phyloP scores from a whole-genome alignment of 2,329 filamentous ascomycete species.

The Curvularia verruculosa region DNA sequence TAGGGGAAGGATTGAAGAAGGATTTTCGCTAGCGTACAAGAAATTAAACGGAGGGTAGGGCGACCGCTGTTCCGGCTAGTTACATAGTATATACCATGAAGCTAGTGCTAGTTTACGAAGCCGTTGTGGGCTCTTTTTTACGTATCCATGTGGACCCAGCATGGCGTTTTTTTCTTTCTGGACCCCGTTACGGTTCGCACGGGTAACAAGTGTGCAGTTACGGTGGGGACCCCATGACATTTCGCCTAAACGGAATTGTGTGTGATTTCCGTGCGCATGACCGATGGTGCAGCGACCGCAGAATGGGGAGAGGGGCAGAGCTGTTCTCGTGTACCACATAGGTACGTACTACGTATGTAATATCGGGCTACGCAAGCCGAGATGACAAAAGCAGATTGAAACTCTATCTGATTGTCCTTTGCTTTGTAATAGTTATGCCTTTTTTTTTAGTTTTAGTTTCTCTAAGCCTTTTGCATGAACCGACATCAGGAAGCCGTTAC shows the following conservation, averaged over 20 bases:
- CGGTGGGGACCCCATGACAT: background rate
- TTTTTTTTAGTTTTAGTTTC: background rate
- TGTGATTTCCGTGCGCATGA: background rate
- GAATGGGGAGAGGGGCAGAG: background rate
- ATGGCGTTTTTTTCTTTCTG: background rate
- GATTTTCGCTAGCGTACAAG: background rate
- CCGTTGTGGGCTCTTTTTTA: background rate
- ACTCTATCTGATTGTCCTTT: conserved; percentile 13
- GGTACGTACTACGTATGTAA: background rate
- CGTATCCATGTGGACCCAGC: background rate
- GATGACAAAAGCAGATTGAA: conserved; percentile 7
- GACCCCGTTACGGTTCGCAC: background rate
- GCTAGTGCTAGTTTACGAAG: background rate
- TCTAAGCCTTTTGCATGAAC: background rate
- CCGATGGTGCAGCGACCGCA: background rate
- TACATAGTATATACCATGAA: background rate
- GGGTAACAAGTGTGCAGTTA: background rate
- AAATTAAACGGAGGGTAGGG: background rate
- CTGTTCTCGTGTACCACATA: too few relatives aligned
- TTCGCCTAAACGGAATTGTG: conserved; percentile 1
- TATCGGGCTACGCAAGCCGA: background rate
- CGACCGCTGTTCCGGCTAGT: background rate
- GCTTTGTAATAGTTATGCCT: conserved; percentile 8
- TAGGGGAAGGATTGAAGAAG: conserved; percentile 1
- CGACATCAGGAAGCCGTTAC: conserved; percentile 8